Base-by-base conservation (phyloP, 1,284 basidiomycete genomes). In the Ustilago xerochloae region DNA sequence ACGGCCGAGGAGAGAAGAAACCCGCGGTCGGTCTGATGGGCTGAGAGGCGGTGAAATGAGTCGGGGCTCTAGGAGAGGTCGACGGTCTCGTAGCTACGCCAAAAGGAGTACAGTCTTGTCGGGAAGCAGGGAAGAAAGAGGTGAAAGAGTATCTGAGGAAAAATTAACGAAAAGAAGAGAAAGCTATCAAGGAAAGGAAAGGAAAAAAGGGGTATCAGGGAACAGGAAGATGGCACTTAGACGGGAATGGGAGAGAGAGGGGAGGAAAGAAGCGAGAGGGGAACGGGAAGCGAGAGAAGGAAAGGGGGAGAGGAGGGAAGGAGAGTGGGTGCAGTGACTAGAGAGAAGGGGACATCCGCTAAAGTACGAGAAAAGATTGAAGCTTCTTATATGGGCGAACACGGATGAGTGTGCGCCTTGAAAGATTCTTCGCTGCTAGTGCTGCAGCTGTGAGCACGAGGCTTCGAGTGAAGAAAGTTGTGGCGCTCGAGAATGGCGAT, bases 301-400 rank as follows among this genome's bases (percentile, higher is more conserved):
- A 48, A 24, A 18, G 32, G 43, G 57, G 38, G 22, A n/a, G 30
- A 20, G 39, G 38, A 33, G 28, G 32, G 33, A 28, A 36, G 43
- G 35, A 10, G 54, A 24, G 51, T 24, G 20, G 49, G 13, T 6
- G 29, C 10, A 24, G 32, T 7, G 43, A 32, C 12, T 39, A 24
- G 26, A 36, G 15, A 20, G 18, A 33, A 43, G 38, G 18, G 12
- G 50, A 48, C 24, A n/a, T 30, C 6, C 36, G 33, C 59, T 18
- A 29, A 32, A n/a, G 33, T 22, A n/a, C 18, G 30, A 9, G 45
- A 16, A 18, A 33, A 15, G 16, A 9, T 24, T 9, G n/a, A 2
- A 30, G 49, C 30, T 60, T 30, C 35, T 52, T 60, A 60, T 52
- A 39, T 30, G 28, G 22, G 16, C 15, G 22, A 20, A 30, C 3